Conservation (phyloP, 2,329 filamentous ascomycete genomes). For the Cordyceps cicadae region DNA sequence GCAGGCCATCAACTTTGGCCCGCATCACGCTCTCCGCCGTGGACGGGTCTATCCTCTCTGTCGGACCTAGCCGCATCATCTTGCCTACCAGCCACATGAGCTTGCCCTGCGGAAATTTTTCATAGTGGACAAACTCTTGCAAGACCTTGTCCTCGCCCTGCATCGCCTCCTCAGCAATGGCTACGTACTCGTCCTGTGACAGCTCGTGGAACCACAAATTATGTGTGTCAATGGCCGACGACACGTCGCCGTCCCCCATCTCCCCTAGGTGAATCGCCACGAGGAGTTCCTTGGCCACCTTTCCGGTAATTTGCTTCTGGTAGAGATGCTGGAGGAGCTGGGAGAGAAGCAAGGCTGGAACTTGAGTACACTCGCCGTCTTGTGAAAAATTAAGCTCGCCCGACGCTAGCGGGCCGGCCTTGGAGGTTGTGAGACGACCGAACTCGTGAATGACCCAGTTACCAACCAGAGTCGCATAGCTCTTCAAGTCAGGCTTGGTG, state of each 20-base stretch:
- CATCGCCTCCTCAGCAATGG: constrained; percentile 36
- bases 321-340: constrained; percentile 43
- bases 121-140: constrained; percentile 34
- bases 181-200: constrained; percentile 36
- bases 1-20: constrained; percentile 5
- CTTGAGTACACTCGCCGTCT: constrained; percentile 38
- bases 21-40: constrained; percentile 41
- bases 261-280: constrained; percentile 43
- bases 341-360: constrained; percentile 40
- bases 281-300: constrained; percentile 51
- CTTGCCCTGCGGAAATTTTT: constrained; percentile 46
- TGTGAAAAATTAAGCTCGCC: constrained; percentile 39
- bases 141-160: constrained; percentile 39
- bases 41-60: constrained; percentile 46
- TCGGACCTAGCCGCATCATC: constrained; percentile 46
- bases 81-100: constrained; percentile 53
- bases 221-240: constrained; percentile 35
- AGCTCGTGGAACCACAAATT: constrained; percentile 49
- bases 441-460: constrained; percentile 72
- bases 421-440: constrained; percentile 55
- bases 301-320: constrained; percentile 42
- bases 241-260: constrained; percentile 32
- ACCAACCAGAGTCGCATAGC: constrained; percentile 39
- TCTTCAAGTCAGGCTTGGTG: constrained; percentile 21
- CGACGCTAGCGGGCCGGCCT: constrained; percentile 25